A percentile compares a stretch with the other conserved stretches of the same genome.
These are phyloP conservation scores for Trebouxia sp. DNA, from an alignment of 139 green algal species.

Conservation along the genomic window DNA sequence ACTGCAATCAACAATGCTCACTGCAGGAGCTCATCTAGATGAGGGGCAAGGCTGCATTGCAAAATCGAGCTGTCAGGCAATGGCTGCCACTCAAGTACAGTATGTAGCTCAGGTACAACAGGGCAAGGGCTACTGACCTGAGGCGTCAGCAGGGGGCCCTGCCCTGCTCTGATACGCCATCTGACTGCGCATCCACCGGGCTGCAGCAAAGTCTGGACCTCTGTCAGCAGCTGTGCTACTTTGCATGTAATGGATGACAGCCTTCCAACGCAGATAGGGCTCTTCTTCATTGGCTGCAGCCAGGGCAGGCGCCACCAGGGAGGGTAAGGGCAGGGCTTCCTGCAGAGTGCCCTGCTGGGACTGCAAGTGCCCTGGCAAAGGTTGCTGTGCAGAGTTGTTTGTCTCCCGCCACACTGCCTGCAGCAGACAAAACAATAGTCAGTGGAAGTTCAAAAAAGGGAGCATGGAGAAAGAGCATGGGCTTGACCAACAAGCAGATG, in stretches of 20 bases:
- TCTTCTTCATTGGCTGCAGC: background rate
- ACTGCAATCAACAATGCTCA: no score
- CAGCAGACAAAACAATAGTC: background rate
- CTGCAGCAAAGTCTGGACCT: background rate
- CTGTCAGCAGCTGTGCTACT: background rate
- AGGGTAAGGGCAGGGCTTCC: background rate
- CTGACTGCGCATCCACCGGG: background rate
- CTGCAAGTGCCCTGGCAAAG: background rate
- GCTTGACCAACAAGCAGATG: no score
- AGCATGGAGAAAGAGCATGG: no score
- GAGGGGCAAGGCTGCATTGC: no score
- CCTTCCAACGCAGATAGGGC: background rate
- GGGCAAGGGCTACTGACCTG: no score
- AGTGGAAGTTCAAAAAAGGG: no score
- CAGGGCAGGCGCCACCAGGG: constrained; percentile 8
- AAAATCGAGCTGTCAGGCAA: no score
- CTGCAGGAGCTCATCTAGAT: no score
- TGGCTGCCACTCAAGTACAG: no score
- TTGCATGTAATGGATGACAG: constrained; percentile 3
- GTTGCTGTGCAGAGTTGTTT: background rate
- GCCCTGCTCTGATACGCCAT: background rate
- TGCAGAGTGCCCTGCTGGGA: background rate
- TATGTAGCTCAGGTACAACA: no score
- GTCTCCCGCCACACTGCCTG: background rate
- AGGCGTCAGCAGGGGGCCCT: no score